Conservation (phyloP, 2,329 filamentous ascomycete genomes). For the Cytospora mali region DNA sequence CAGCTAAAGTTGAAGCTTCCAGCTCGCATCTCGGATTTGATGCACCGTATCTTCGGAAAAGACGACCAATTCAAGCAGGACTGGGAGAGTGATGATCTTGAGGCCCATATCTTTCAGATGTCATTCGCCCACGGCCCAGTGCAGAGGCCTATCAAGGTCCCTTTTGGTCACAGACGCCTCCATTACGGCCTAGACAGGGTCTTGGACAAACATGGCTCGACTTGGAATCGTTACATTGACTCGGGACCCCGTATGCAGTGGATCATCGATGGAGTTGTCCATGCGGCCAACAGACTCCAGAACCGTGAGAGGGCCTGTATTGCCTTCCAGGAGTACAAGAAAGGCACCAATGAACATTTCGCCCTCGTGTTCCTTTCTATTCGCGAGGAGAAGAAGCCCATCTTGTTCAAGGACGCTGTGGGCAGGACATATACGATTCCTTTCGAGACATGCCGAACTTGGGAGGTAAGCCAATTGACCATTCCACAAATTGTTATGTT, state of each 20-base stretch:
- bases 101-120: background rate
- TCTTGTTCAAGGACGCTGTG: conserved; percentile 14
- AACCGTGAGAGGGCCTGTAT: conserved; percentile 17
- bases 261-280: conserved; percentile 4
- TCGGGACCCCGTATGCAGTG: background rate
- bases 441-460: conserved; percentile 9
- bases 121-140: too few relatives aligned
- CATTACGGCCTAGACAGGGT: conserved; percentile 14
- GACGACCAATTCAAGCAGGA: conserved; percentile 20
- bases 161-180: conserved; percentile 23
- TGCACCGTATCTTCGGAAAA: conserved; percentile 12
- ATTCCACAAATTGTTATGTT: background rate
- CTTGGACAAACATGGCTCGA: conserved; percentile 1
- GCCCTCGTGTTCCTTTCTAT: conserved; percentile 19
- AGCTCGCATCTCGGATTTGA: conserved; percentile 9
- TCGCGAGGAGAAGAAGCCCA: conserved; percentile 14
- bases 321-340: conserved; percentile 8
- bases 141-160: background rate
- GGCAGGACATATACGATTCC: conserved; percentile 17
- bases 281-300: conserved; percentile 16
- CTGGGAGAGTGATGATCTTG: conserved; percentile 2
- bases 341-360: background rate
- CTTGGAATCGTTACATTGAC: conserved; percentile 8
- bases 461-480: conserved; percentile 8
- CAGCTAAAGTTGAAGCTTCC: background rate